Evolutionary conservation across 2,329 filamentous ascomycete genomes (phyloP).

Genomic region (Penicillium glabrum): DNA sequence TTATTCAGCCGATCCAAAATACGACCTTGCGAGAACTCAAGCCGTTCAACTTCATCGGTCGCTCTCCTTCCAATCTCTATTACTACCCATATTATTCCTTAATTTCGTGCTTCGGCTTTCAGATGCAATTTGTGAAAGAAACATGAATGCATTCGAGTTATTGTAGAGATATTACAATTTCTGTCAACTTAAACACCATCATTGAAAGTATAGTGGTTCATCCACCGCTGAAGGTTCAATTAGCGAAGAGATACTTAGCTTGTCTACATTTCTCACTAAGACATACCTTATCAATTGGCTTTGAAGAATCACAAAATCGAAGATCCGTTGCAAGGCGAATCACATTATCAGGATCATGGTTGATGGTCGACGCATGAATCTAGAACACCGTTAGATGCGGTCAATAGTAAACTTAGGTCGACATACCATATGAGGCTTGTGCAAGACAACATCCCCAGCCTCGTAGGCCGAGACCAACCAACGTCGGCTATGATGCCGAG

Average conservation of each 20-base stretch:
- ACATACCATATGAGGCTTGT: conserved; percentile 40
- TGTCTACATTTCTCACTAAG: not conserved
- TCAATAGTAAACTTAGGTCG: not conserved
- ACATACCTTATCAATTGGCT: conserved; percentile 49
- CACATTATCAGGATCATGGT: conserved; percentile 51
- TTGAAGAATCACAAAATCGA: conserved; percentile 55
- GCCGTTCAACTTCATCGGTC: not conserved
- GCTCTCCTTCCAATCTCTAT: not conserved
- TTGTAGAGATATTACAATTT: not conserved
- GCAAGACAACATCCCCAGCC: conserved; percentile 52
- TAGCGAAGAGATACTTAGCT: not conserved
- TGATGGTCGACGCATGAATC: conserved; percentile 60
- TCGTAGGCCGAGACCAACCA: conserved; percentile 58
- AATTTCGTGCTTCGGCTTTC: not conserved
- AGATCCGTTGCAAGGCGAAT: conserved; percentile 59
- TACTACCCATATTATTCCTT: not conserved
- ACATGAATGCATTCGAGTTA: not conserved
- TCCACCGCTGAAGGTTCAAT: conserved; percentile 34
- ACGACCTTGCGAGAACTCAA: not conserved
- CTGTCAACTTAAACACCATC: conserved; percentile 29
- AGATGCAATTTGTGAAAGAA: not conserved
- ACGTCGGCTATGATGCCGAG: conserved; percentile 43
- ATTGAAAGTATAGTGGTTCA: conserved; percentile 39
- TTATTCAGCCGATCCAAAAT: not conserved
- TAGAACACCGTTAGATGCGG: conserved; percentile 19